Percentiles rank a stretch among this genome's conserved stretches.
phyloP scores from a whole-genome alignment of 768 basidiomycete genomes.

The Fibroporia radiculosa region DNA sequence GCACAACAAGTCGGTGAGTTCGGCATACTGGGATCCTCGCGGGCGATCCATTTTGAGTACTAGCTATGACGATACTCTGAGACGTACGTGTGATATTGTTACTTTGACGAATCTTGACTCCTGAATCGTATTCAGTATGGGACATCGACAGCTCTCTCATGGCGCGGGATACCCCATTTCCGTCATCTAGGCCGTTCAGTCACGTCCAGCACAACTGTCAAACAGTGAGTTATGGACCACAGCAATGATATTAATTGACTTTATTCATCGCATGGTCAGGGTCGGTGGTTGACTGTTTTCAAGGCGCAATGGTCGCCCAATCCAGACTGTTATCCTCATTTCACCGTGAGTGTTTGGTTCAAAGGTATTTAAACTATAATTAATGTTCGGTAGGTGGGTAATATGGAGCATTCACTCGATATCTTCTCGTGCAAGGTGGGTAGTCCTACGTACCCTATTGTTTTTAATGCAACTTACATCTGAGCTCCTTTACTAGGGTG shows the following conservation, averaged over 20 bases:
- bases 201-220: conserved; percentile 70
- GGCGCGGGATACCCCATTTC: conserved; percentile 39
- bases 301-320: conserved; percentile 76
- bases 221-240: conserved; percentile 44
- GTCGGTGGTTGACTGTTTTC: conserved; percentile 74
- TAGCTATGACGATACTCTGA: conserved; percentile 71
- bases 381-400: conserved; percentile 45
- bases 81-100: conserved; percentile 39
- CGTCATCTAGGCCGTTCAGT: conserved; percentile 55
- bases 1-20: conserved; percentile 73
- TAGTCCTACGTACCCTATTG: background rate
- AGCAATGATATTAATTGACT: too few species aligned
- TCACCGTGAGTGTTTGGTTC: conserved; percentile 45
- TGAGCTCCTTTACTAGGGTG: conserved; percentile 41
- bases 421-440: conserved; percentile 65
- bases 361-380: background rate
- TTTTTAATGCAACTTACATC: background rate
- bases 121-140: conserved; percentile 50
- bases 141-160: conserved; percentile 51
- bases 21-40: conserved; percentile 81
- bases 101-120: background rate
- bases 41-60: conserved; percentile 78
- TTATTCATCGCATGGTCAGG: too few species aligned
- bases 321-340: conserved; percentile 75
- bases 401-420: conserved; percentile 73